Evolutionary conservation across 1,139 yeast species (phyloP).

Genomic region (Zhuliangozyma parablackwelliae): DNA sequence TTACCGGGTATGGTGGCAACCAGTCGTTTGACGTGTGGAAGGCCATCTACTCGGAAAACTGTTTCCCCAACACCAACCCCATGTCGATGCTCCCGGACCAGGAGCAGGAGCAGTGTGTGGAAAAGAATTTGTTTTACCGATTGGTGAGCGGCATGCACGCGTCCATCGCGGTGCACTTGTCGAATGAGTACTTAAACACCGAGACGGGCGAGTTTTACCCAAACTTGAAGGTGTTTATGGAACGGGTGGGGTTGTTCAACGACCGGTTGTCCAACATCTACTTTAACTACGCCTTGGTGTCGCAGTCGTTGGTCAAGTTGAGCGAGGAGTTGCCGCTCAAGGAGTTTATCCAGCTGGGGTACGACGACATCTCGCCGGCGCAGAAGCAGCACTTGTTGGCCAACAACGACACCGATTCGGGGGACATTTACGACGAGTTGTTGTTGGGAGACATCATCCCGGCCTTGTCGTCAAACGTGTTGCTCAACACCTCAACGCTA

Average conservation of each 20-base stretch:
- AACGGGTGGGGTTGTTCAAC: constrained; percentile 82
- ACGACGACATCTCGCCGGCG: constrained; percentile 16
- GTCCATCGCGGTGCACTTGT: constrained; percentile 87
- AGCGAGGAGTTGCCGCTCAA: constrained; percentile 27
- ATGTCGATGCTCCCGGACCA: constrained; percentile 29
- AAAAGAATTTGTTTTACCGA: constrained; percentile 83
- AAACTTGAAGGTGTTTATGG: constrained; percentile 75
- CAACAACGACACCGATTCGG: constrained; percentile 22
- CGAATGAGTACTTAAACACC: constrained; percentile 77
- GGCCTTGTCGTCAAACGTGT: constrained; percentile 23
- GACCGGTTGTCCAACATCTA: constrained; percentile 88
- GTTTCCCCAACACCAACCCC: constrained; percentile 58
- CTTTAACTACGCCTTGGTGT: constrained; percentile 85
- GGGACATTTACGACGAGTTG: constrained; percentile 37
- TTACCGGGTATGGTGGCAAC: constrained; percentile 92
- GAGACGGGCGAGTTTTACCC: constrained; percentile 80
- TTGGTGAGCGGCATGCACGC: constrained; percentile 93
- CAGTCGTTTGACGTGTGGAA: constrained; percentile 93
- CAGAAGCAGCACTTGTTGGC: constrained; percentile 47
- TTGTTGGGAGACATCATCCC: constrained; percentile 28
- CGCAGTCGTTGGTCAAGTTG: constrained; percentile 73
- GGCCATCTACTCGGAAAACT: constrained; percentile 87
- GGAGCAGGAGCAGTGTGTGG: constrained; percentile 59
- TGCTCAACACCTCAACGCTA: constrained; percentile 44
- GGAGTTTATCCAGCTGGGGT: constrained; percentile 21